Base-by-base conservation (phyloP, 495 filamentous ascomycete genomes). In the Penicillium subrubescens region DNA sequence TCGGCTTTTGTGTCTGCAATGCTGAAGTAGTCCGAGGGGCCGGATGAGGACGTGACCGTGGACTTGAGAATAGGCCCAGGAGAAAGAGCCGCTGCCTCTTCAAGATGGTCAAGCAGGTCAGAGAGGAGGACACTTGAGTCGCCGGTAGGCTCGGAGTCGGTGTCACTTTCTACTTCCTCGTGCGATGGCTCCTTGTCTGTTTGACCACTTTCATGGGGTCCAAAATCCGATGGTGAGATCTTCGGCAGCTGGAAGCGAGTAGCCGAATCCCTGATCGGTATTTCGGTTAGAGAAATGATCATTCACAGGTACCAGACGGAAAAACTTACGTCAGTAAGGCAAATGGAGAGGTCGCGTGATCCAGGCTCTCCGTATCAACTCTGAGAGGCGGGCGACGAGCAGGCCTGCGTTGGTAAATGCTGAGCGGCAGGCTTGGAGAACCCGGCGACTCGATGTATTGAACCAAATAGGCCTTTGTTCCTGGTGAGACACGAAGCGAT, bases 61-160 rank as follows among this genome's bases (percentile, higher is more conserved):
- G 54, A 27, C 14, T 25, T 12, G 11, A 17, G 15, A 41, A 23
- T 51, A 46, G 43, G 23, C 21, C 31, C 33, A 10, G 31, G 39
- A 41, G 52, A 35, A 21, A 23, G 29, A 17, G 53, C 19, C n/a
- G 53, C 37, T 57, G 17, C 61, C 41, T 39, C 39, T 57, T 63
- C 39, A 33, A 63, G 61, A 51, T 44, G 37, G 23, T 33, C 61
- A 51, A 63, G 53, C 43, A 63, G 31, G n/a, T 63, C 53, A 5
- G 53, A 63, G 1, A 63, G 27, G n/a, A 63, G 61, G 5, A 8
- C 29, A 29, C 29, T 48, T 14, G 61, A 57, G 7, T 63, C 61
- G n/a, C 41, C 1, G 29, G 31, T 19, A 34, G 29, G 29, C 15
- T 25, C 25, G 17, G 56, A 43, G 31, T 6, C 14, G 11, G 3